These are phyloP conservation scores for Phytopythium vexans DNA, from an alignment of 352 stramenopile species.

Conservation along the genomic window DNA sequence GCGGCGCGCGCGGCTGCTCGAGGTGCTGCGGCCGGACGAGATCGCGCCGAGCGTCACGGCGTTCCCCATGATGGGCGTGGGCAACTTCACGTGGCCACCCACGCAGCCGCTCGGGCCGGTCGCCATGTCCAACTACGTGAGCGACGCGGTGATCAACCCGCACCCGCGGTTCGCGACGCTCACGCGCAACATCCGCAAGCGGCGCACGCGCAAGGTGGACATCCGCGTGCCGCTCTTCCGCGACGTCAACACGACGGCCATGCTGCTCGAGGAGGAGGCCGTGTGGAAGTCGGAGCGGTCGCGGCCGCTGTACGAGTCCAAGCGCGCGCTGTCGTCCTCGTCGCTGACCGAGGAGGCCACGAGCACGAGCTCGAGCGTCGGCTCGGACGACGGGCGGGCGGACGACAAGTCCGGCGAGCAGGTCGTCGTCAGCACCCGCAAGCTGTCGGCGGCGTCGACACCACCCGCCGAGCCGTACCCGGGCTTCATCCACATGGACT, in stretches of 20 bases:
- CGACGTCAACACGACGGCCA: conserved; percentile 77
- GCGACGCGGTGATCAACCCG: conserved; percentile 98
- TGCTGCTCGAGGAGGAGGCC: conserved; percentile 66
- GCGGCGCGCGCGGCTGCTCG: conserved; percentile 92
- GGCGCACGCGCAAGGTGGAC: conserved; percentile 83
- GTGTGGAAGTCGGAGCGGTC: conserved; percentile 79
- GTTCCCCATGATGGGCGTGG: conserved; percentile 96
- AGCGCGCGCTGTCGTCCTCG: conserved; percentile 25
- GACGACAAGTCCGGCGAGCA: background rate
- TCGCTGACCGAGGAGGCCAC: conserved; percentile 14
- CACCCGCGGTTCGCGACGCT: conserved; percentile 98
- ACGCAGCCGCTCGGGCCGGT: conserved; percentile 65
- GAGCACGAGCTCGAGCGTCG: conserved; percentile 9
- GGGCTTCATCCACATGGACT: conserved; percentile 98
- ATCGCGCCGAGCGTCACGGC: conserved; percentile 95
- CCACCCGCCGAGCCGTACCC: conserved; percentile 79
- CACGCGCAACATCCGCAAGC: conserved; percentile 97
- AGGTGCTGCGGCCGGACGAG: conserved; percentile 93
- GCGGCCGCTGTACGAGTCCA: conserved; percentile 73
- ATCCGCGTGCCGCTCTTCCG: conserved; percentile 86
- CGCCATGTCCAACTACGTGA: conserved; percentile 95
- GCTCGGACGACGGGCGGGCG: conserved; percentile 6
- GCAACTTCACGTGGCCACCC: conserved; percentile 87
- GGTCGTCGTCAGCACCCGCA: conserved; percentile 20
- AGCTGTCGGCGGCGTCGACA: conserved; percentile 36